Percentiles rank a stretch among this genome's conserved stretches.
Conservation (phyloP, 305 asterid genomes). For the Rubia balearica region DNA sequence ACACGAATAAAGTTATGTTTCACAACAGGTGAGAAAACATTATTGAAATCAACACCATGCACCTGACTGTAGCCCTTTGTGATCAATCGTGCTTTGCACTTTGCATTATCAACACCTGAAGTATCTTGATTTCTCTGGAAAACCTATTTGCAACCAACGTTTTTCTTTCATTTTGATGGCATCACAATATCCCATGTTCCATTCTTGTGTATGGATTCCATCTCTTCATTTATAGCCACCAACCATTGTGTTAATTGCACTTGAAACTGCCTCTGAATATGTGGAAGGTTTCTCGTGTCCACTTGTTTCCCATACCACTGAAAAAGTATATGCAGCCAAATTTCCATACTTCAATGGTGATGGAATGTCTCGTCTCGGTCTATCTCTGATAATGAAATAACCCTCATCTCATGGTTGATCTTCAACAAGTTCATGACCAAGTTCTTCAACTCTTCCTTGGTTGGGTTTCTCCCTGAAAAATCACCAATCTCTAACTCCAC, state of each 20-base stretch:
- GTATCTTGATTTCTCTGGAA: no score
- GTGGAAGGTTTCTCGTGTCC: no score
- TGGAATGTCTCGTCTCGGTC: not conserved
- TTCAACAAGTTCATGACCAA: not conserved
- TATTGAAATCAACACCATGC: no score
- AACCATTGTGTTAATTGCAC: not conserved
- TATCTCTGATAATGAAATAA: not conserved
- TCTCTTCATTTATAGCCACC: not conserved
- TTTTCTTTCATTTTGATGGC: no score
- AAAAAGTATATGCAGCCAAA: not conserved
- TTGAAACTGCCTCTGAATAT: not conserved
- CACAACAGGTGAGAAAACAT: no score
- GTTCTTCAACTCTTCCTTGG: not conserved
- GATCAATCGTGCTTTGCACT: no score
- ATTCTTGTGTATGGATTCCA: not conserved
- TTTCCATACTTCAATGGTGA: not conserved
- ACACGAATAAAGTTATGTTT: no score
- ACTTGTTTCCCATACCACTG: not conserved
- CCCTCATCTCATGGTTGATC: not conserved
- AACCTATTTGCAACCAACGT: no score
- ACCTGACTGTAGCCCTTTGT: no score
- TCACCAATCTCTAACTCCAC: not conserved
- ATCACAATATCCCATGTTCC: no score
- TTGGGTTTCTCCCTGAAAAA: not conserved
- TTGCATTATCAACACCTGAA: no score